Evolutionary conservation across 2,329 filamentous ascomycete species (phyloP), one percentile per base, ranked within the genome.

Genomic region (Exophiala lecanii-corni): DNA sequence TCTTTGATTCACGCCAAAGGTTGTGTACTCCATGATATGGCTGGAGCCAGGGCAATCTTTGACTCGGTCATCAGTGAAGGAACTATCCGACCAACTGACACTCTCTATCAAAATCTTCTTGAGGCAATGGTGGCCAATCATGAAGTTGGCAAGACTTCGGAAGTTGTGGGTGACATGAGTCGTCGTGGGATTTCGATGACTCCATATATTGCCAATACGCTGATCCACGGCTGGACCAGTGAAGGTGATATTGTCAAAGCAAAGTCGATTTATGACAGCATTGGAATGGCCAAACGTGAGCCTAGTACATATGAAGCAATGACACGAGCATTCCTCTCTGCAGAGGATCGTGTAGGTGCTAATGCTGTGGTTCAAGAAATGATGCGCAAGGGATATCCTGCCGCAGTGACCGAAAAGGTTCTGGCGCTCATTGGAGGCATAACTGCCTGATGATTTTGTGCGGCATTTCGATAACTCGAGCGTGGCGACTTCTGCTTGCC

Each of bases 221-320:
- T 98, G 34, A 97, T 98, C 59, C 89, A 97, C 61, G 92, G 92
- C 51, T 98, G 92, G 91, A 87, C 91, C 16, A 77, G 83, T 10
- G 85, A 86, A 62, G 84, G 84, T 66, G 78, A 94, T 51, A 85
- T 97, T 33, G 67, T 71, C 47, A 89, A 88, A 65, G 86, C 89
- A 13, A 80, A 82, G 59, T 70, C 76, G 17, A 81, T 96, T 49
- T 98, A 94, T 62, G 76, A 85, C 46, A 74, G 77, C n/a, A 82
- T 98, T 3, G 78, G 82, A 6, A 76, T 79, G 19, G 77, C 81
- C 41, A 89, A 83, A 69, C 82, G 92, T 44, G 92, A 98, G 71
- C 92, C 92, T 3, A 96, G 89, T 72, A 98, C 92, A 3, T 98
- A 98, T 64, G 92, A 98, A 69, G 89, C 91, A 30, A 98, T 98